Evolutionary conservation across 441 rosid species (phyloP).

Genomic region (Corymbia citriodora): DNA sequence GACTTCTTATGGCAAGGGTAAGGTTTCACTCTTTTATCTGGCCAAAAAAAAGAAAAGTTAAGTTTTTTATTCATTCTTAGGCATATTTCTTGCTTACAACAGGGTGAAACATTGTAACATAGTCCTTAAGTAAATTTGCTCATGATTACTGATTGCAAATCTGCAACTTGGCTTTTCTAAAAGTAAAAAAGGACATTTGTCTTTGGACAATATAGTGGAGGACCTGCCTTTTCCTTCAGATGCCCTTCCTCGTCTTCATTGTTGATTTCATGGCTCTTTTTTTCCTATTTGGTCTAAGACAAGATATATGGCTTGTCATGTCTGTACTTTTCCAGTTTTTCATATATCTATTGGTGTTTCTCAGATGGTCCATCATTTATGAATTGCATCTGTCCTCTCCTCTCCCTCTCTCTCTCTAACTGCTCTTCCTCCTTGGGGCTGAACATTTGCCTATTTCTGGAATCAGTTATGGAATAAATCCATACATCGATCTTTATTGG

Average conservation of each 20-base stretch:
- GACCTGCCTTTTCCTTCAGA: background rate
- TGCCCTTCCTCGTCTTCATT: background rate
- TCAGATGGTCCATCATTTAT: background rate
- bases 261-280: background rate
- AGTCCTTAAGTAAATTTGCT: background rate
- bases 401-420: background rate
- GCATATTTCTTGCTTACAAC: background rate
- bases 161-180: background rate
- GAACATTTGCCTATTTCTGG: background rate
- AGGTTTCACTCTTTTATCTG: conserved; percentile 13
- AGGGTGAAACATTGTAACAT: background rate
- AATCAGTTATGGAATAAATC: background rate
- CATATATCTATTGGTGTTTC: background rate
- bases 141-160: background rate
- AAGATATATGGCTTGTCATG: background rate
- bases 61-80: background rate
- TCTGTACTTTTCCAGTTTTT: background rate
- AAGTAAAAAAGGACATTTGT: background rate
- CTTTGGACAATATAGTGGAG: background rate
- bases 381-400: background rate
- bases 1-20: conserved; percentile 97
- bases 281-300: background rate
- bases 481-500: background rate
- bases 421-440: background rate
- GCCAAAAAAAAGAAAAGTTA: background rate